Evolutionary conservation across 2,329 filamentous ascomycete genomes (phyloP).

Genomic region (Trichoderma polysporum): DNA sequence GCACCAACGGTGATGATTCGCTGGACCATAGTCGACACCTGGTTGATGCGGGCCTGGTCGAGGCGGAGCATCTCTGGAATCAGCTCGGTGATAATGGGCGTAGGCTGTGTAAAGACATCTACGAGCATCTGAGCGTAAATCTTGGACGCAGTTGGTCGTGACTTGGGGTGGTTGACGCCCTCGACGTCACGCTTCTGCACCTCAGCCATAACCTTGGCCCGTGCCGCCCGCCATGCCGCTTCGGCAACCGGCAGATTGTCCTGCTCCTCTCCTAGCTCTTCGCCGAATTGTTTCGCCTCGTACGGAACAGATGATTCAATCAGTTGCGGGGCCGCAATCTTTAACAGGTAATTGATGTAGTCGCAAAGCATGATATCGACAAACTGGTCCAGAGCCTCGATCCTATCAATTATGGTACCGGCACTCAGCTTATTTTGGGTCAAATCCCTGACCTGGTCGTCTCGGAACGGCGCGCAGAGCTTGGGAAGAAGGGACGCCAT

Average conservation of each 20-base stretch:
- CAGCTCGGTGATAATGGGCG: conserved; percentile 51
- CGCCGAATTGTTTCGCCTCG: conserved; percentile 69
- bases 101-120: conserved; percentile 69
- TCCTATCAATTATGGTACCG: conserved; percentile 69
- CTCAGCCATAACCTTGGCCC: conserved; percentile 64
- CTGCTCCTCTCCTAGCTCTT: conserved; percentile 58
- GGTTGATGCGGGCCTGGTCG: conserved; percentile 61
- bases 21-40: conserved; percentile 40
- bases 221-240: conserved; percentile 64
- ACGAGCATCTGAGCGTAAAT: conserved; percentile 76
- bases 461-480: conserved; percentile 78
- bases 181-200: conserved; percentile 68
- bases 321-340: conserved; percentile 68
- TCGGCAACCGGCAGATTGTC: conserved; percentile 60
- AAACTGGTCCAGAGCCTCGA: conserved; percentile 72
- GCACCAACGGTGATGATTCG: conserved; percentile 72
- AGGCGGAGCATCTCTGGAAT: conserved; percentile 74
- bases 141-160: conserved; percentile 64
- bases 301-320: conserved; percentile 71
- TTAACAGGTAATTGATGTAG: conserved; percentile 78
- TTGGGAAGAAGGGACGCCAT: conserved; percentile 75
- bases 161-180: conserved; percentile 59
- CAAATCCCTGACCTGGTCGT: conserved; percentile 70
- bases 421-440: conserved; percentile 59
- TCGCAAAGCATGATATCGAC: conserved; percentile 78